Conservation (phyloP, 73 alveolate species). For the Blepharisma stoltei region DNA sequence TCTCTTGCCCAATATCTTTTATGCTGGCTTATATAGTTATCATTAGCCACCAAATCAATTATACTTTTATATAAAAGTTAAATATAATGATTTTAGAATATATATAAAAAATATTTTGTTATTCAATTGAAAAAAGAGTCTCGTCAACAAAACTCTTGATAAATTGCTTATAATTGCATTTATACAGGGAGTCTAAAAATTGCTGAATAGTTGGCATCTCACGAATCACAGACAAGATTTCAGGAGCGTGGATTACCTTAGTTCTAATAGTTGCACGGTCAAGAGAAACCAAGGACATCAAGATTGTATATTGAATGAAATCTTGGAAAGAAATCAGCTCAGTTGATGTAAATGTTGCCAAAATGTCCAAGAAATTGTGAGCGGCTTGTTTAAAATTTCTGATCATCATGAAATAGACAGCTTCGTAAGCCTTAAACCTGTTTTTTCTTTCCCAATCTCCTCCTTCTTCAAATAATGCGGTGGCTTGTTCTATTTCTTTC, state of each 20-base stretch:
- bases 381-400: slow-evolving; percentile 81
- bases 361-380: slow-evolving; percentile 62
- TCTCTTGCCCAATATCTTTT: slow-evolving; percentile 80
- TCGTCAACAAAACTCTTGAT: slow-evolving; percentile 65
- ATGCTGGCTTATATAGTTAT: slow-evolving; percentile 76
- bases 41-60: slow-evolving; percentile 67
- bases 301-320: slow-evolving; percentile 77
- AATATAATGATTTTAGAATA: no score
- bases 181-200: slow-evolving; percentile 68
- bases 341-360: slow-evolving; percentile 80
- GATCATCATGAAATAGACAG: slow-evolving; percentile 69
- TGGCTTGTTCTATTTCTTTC: slow-evolving; percentile 15
- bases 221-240: slow-evolving; percentile 71
- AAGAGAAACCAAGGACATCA: slow-evolving; percentile 70
- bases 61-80: no score
- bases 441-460: slow-evolving; percentile 93
- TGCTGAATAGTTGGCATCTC: slow-evolving; percentile 69
- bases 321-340: slow-evolving; percentile 73
- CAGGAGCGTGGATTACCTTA: slow-evolving; percentile 77
- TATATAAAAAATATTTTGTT: no score
- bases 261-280: slow-evolving; percentile 77
- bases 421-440: slow-evolving; percentile 83
- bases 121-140: no score
- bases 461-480: slow-evolving; percentile 65
- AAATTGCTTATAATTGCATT: slow-evolving; percentile 72